These are phyloP conservation scores for Lachnellula subtilissima DNA, from an alignment of 2,329 filamentous ascomycete genomes.

Conservation along the genomic window DNA sequence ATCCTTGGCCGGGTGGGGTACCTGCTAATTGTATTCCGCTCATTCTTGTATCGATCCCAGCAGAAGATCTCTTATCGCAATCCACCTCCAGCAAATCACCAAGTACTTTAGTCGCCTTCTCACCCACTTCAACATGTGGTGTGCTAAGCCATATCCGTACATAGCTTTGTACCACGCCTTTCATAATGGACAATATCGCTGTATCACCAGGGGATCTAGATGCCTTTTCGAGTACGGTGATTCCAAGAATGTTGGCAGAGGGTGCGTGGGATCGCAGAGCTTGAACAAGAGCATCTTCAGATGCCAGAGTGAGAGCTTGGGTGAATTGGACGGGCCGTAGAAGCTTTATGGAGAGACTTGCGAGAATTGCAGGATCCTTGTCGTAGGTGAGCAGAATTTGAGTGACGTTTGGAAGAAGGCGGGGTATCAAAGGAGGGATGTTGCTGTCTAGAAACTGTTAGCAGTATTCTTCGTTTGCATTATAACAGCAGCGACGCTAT, in stretches of 20 bases:
- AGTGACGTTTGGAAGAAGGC: conserved; percentile 50
- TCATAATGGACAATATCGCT: conserved; percentile 46
- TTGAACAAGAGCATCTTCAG: conserved; percentile 45
- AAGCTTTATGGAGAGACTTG: conserved; percentile 51
- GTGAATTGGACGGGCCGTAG: conserved; percentile 49
- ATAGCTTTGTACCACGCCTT: conserved; percentile 44
- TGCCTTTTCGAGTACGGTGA: conserved; percentile 54
- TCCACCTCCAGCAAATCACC: conserved; percentile 53
- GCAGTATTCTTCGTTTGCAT: background rate
- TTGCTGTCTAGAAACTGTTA: conserved; percentile 42
- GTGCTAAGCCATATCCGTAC: conserved; percentile 49
- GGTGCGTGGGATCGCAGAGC: conserved; percentile 51
- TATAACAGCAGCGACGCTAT: background rate
- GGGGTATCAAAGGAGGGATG: conserved; percentile 46
- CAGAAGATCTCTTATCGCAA: conserved; percentile 36
- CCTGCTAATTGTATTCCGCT: conserved; percentile 36
- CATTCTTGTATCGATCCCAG: conserved; percentile 24
- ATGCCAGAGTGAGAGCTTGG: conserved; percentile 47
- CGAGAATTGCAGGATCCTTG: conserved; percentile 47
- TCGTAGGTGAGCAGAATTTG: conserved; percentile 47
- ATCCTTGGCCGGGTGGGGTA: conserved; percentile 44
- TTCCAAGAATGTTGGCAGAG: conserved; percentile 53
- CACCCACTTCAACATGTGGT: conserved; percentile 51
- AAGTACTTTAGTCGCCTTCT: conserved; percentile 46
- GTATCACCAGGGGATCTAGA: conserved; percentile 43